Conservation (phyloP, 2,329 filamentous ascomycete species). For the Plenodomus biglobosus region DNA sequence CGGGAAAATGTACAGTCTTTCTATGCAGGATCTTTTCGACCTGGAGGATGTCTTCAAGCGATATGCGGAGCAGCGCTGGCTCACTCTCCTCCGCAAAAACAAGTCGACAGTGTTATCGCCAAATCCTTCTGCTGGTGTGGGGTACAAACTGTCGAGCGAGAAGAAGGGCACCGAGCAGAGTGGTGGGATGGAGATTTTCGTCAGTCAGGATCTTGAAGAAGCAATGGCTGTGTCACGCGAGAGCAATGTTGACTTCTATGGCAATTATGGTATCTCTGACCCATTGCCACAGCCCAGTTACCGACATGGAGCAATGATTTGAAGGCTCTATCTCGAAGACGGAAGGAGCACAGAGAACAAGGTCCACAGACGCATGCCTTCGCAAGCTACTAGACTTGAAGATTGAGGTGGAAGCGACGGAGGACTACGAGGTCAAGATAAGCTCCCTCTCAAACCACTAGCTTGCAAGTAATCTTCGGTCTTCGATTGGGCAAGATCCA, state of each 20-base stretch:
- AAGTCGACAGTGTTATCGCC: slow-evolving; percentile 20
- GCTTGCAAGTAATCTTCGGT: too few relatives aligned
- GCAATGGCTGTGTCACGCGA: slow-evolving; percentile 33
- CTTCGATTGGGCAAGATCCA: too few relatives aligned
- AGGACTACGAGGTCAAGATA: too few relatives aligned
- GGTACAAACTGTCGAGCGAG: slow-evolving; percentile 39
- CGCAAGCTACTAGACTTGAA: too few relatives aligned
- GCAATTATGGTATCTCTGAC: slow-evolving; percentile 39
- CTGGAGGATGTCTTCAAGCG: slow-evolving; percentile 40
- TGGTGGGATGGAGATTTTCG: slow-evolving; percentile 42
- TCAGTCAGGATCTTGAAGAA: slow-evolving; percentile 35
- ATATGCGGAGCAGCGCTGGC: slow-evolving; percentile 37
- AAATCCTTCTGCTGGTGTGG: slow-evolving; percentile 33
- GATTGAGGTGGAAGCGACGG: too few relatives aligned
- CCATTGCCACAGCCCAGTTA: slow-evolving; percentile 38
- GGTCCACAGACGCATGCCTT: too few relatives aligned
- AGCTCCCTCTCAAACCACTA: too few relatives aligned
- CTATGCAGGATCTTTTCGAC: slow-evolving; percentile 42
- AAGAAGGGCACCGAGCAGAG: slow-evolving; percentile 38
- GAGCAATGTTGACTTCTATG: slow-evolving; percentile 41
- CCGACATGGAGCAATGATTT: slow-evolving; percentile 36
- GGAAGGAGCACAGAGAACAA: too few relatives aligned
- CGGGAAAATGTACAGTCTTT: slow-evolving; percentile 38
- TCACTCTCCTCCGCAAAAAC: slow-evolving; percentile 29
- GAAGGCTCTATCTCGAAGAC: too few relatives aligned